A percentile compares a stretch with the other conserved stretches of the same genome.
Conservation (phyloP, 768 basidiomycete species). For the Rhodotorula babjevae region DNA sequence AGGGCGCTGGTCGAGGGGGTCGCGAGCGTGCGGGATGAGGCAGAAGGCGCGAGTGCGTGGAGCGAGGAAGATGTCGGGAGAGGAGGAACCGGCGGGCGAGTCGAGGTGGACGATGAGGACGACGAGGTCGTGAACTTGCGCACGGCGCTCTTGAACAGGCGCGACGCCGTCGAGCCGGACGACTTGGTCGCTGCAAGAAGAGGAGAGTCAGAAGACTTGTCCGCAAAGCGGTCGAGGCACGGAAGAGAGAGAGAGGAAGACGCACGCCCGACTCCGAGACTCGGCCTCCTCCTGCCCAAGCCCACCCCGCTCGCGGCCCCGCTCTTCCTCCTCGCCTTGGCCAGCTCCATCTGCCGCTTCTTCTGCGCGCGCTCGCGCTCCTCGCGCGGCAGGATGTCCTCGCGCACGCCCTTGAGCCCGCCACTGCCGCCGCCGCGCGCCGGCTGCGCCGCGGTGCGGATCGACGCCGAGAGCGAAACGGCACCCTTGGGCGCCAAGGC, state of each 20-base stretch:
- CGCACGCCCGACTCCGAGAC: conserved; percentile 17
- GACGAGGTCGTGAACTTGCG: conserved; percentile 9
- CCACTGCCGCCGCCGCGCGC: neutral
- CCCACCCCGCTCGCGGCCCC: neutral
- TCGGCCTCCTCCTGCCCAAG: conserved; percentile 8
- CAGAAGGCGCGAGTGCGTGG: neutral
- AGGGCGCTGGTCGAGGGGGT: neutral
- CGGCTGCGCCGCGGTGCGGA: neutral
- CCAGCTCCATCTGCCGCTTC: conserved; percentile 30
- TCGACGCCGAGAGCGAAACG: conserved; percentile 3
- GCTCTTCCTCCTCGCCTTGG: conserved; percentile 36
- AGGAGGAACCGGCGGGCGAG: neutral
- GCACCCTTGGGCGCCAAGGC: neutral
- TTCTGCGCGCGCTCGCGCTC: conserved; percentile 14
- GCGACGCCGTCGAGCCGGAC: neutral
- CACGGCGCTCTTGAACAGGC: conserved; percentile 17
- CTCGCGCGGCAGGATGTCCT: conserved; percentile 2
- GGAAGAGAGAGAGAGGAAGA: neutral
- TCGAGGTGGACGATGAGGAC: neutral
- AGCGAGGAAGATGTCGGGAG: neutral
- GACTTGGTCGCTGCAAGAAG: neutral
- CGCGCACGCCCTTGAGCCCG: neutral
- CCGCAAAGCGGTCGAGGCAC: neutral
- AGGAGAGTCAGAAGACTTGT: neutral
- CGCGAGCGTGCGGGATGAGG: neutral